Evolutionary conservation across 2,329 filamentous ascomycete genomes (phyloP).

Genomic region (Aureobasidium sp.): DNA sequence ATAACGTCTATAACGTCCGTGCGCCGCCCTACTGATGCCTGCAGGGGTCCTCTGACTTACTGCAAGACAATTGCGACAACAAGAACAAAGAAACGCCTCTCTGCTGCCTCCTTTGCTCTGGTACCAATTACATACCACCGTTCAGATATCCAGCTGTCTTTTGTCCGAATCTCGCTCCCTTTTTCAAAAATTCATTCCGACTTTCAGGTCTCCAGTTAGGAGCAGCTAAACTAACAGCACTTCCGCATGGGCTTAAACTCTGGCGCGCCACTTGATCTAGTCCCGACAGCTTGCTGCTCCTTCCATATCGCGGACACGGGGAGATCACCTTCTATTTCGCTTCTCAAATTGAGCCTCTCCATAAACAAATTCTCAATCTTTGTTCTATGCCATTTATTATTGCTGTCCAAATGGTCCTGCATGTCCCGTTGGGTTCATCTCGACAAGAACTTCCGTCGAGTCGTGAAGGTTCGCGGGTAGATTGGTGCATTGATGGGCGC

Average conservation of each 20-base stretch:
- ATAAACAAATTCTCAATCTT: neutral
- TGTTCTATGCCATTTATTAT: neutral
- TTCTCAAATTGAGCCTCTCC: neutral
- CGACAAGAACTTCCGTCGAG: neutral
- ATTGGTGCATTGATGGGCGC: constrained; percentile 3
- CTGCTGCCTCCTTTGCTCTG: neutral
- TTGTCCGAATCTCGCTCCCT: neutral
- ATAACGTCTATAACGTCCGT: neutral
- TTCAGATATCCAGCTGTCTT: neutral
- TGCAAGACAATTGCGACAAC: constrained; percentile 9
- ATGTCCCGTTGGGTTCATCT: neutral
- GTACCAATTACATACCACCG: neutral
- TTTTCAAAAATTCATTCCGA: neutral
- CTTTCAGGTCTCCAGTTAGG: neutral
- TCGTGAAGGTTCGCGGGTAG: constrained; percentile 8
- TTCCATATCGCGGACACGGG: constrained; percentile 8
- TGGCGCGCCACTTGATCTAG: constrained; percentile 10
- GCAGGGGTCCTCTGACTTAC: constrained; percentile 12
- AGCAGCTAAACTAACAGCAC: neutral
- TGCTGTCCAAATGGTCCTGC: neutral
- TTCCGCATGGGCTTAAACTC: constrained; percentile 12
- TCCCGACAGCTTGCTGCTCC: constrained; percentile 13
- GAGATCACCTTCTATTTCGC: constrained; percentile 4
- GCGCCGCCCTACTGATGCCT: constrained; percentile 9
- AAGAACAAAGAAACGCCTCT: neutral